A percentile compares a stretch with the other conserved stretches of the same genome.
Conservation (phyloP, 129 eudicot genomes). For the Lonicera japonica region DNA sequence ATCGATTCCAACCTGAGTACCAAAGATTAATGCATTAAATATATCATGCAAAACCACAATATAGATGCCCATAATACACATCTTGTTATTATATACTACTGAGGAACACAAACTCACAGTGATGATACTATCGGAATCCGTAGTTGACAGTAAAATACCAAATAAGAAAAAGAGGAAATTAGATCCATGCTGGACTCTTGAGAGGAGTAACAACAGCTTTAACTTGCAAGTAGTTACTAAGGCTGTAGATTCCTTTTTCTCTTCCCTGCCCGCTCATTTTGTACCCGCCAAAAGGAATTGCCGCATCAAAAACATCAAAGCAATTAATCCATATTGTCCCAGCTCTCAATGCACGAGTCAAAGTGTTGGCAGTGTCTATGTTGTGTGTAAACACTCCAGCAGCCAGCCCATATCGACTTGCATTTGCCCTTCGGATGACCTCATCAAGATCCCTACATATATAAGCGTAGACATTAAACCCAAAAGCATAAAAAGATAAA, state of each 20-base stretch:
- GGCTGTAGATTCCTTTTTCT: slow-evolving; percentile 46
- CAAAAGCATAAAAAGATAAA: slow-evolving; percentile 4
- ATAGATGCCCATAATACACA: too few species aligned
- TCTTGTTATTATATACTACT: too few species aligned
- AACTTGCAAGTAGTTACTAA: slow-evolving; percentile 35
- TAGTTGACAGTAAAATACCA: too few species aligned
- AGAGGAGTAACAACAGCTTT: slow-evolving; percentile 49
- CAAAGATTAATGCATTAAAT: too few species aligned
- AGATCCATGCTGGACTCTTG: slow-evolving; percentile 44
- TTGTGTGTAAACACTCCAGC: slow-evolving; percentile 43
- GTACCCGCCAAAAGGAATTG: slow-evolving; percentile 48
- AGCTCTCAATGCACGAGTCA: slow-evolving; percentile 43
- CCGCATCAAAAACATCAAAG: slow-evolving; percentile 47
- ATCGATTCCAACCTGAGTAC: too few species aligned
- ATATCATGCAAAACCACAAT: too few species aligned
- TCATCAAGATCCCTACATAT: slow-evolving; percentile 31
- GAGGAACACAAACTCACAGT: background rate
- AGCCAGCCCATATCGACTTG: slow-evolving; percentile 26
- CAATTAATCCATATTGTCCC: slow-evolving; percentile 45
- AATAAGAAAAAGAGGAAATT: background rate
- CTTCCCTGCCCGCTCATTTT: slow-evolving; percentile 47
- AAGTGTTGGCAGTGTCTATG: slow-evolving; percentile 34
- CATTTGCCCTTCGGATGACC: slow-evolving; percentile 34
- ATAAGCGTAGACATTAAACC: background rate
- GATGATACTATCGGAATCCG: too few species aligned